Conservation (phyloP, 2,329 filamentous ascomycete species). For the Rhytidhysteron rufulum region DNA sequence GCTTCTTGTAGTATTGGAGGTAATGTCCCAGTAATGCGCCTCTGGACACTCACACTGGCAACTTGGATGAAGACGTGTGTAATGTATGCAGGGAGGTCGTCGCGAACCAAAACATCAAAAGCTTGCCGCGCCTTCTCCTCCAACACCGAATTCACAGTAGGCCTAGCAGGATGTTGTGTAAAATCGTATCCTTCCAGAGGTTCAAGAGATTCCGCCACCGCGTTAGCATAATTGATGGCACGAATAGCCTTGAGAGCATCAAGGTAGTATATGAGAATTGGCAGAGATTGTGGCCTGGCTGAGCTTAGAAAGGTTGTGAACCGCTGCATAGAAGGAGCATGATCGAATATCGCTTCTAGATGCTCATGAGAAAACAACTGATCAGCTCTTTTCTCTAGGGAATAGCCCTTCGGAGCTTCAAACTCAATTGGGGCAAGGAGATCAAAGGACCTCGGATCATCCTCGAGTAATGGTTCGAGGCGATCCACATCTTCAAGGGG, state of each 20-base stretch:
- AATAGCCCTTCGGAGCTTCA: conserved; percentile 39
- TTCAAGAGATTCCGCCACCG: conserved; percentile 59
- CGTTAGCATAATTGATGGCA: conserved; percentile 68
- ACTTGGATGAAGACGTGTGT: conserved; percentile 65
- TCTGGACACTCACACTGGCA: conserved; percentile 65
- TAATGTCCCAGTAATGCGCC: conserved; percentile 64
- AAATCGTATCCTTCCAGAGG: conserved; percentile 56
- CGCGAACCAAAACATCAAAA: conserved; percentile 60
- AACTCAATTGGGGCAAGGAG: conserved; percentile 43
- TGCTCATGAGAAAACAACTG: conserved; percentile 64
- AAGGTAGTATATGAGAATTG: conserved; percentile 67
- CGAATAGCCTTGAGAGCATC: conserved; percentile 67
- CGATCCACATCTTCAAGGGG: conserved; percentile 39
- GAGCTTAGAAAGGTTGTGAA: conserved; percentile 66
- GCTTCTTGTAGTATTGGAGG: conserved; percentile 61
- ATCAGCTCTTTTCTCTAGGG: conserved; percentile 62
- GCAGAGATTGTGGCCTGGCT: conserved; percentile 59
- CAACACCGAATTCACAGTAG: conserved; percentile 56
- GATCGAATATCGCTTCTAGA: conserved; percentile 61
- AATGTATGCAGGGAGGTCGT: conserved; percentile 70
- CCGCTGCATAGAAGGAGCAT: conserved; percentile 58
- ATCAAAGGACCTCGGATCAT: conserved; percentile 53
- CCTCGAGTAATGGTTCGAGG: conserved; percentile 47
- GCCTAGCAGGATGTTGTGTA: conserved; percentile 46
- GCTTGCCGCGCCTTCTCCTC: conserved; percentile 62